Conservation (phyloP, 2,329 filamentous ascomycete genomes). For the Chalaropsis thielavioides region DNA sequence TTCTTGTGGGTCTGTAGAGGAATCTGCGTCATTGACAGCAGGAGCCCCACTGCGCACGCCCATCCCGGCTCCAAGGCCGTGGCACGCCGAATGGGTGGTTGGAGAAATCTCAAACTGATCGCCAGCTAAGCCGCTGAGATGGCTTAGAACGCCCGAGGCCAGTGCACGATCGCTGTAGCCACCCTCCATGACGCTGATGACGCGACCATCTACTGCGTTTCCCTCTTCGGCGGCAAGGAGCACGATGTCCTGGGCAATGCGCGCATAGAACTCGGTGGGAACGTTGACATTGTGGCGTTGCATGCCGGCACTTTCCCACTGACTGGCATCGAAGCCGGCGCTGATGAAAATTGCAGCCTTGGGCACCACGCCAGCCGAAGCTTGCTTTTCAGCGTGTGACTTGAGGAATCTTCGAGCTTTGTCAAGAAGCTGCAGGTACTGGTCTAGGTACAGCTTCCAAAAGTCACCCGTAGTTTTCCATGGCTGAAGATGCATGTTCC, state of each 20-base stretch:
- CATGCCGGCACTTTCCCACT: constrained; percentile 87
- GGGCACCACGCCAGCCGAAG: constrained; percentile 43
- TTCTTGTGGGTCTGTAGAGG: constrained; percentile 2
- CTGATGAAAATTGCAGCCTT: constrained; percentile 88
- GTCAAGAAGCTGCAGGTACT: constrained; percentile 61
- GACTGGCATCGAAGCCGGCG: constrained; percentile 91
- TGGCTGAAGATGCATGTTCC: constrained; percentile 85
- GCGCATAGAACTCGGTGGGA: constrained; percentile 89
- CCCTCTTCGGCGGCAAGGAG: constrained; percentile 67
- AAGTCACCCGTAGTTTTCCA: constrained; percentile 79
- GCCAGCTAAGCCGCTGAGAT: constrained; percentile 67
- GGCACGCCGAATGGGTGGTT: background rate
- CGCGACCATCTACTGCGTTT: constrained; percentile 61
- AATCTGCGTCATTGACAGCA: constrained; percentile 2
- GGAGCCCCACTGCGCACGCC: constrained; percentile 34
- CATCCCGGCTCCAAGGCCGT: constrained; percentile 46
- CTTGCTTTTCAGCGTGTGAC: constrained; percentile 53
- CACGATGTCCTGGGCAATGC: constrained; percentile 74
- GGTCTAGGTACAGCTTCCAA: constrained; percentile 71
- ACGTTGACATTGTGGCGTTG: constrained; percentile 93
- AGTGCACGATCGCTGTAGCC: constrained; percentile 90
- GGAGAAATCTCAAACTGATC: constrained; percentile 28
- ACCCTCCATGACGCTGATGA: constrained; percentile 89
- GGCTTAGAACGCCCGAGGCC: constrained; percentile 75
- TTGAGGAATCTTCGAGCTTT: constrained; percentile 70